Percentiles rank a stretch among this genome's conserved stretches.
Evolutionary conservation across 2,329 filamentous ascomycete genomes (phyloP).

Genomic region (Clarireedia homoeocarpa): DNA sequence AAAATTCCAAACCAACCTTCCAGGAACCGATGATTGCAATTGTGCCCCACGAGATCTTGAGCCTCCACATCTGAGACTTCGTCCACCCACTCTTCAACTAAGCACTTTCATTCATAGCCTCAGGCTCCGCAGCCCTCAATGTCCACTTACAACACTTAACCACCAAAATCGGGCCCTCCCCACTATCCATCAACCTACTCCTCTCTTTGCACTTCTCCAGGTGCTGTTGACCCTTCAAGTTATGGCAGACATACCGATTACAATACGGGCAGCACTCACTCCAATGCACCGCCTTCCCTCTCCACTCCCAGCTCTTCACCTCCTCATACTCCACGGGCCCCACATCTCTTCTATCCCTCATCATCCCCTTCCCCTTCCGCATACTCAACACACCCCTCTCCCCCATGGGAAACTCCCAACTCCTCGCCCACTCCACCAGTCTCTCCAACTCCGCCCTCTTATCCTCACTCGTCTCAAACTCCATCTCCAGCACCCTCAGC

Average conservation of each 20-base stretch:
- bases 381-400: conserved; percentile 13
- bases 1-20: too few relatives aligned
- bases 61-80: background rate
- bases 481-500: conserved; percentile 18
- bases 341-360: background rate
- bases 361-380: background rate
- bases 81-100: background rate
- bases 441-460: conserved; percentile 18
- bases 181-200: background rate
- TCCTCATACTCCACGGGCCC: background rate
- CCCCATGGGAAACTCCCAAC: conserved; percentile 19
- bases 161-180: background rate
- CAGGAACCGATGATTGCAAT: too few relatives aligned
- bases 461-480: conserved; percentile 22
- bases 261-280: background rate
- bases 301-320: background rate
- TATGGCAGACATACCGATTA: background rate
- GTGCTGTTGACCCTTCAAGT: too few relatives aligned
- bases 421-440: conserved; percentile 19
- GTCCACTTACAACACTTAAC: background rate
- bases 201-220: background rate
- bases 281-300: background rate
- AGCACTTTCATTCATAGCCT: background rate
- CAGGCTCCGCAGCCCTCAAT: background rate
- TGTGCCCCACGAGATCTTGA: too few relatives aligned